Evolutionary conservation across 2,329 filamentous ascomycete genomes (phyloP), one percentile per base, ranked within the genome.

Genomic region (Monosporascus sp.): DNA sequence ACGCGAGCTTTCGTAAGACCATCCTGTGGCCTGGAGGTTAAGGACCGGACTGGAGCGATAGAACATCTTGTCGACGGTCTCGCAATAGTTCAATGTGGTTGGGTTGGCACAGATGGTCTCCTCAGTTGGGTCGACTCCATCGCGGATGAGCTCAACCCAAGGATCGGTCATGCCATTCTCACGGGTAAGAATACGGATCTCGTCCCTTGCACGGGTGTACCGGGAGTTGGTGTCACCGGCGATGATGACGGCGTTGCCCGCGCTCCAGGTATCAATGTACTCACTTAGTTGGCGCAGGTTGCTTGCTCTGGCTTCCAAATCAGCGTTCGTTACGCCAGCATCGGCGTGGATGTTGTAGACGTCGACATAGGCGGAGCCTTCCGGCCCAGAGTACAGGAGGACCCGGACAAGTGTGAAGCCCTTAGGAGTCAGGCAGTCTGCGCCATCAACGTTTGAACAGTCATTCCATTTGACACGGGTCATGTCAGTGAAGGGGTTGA

Each of bases 281-380:
- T 74, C 70, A 2, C 79, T 73, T 0, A 88, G 74, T 67, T 88
- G 83, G 52, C 78, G 69, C 27, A 87, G 64, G 58, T 85, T 86
- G 63, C 75, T 68, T 24, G 75, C 75, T n/a, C 85, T 78, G 3
- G 84, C 84, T 2, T 60, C 61, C 41, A 77, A 64, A 59, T 88
- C 84, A 1, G 59, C 76, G 3, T 66, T 58, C 48, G 80, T 74
- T 31, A 73, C 78, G 17, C 83, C 84, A 18, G 85, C 85, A 64
- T 88, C 85, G 1, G 83, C 71, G 64, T 88, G 85, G 6, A 88
- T 61, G 64, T 88, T 88, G 71, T 87, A 87, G 7, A 81, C 71
- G 64, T 88, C 84, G 24, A 85, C 67, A 55, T 79, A 84, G 7
- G 82, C 75, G 17, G 77, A 77, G 37, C 74, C 70, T 8, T 73